phyloP scores from a whole-genome alignment of 2,329 filamentous ascomycete species.

The Aspergillus floridensis region DNA sequence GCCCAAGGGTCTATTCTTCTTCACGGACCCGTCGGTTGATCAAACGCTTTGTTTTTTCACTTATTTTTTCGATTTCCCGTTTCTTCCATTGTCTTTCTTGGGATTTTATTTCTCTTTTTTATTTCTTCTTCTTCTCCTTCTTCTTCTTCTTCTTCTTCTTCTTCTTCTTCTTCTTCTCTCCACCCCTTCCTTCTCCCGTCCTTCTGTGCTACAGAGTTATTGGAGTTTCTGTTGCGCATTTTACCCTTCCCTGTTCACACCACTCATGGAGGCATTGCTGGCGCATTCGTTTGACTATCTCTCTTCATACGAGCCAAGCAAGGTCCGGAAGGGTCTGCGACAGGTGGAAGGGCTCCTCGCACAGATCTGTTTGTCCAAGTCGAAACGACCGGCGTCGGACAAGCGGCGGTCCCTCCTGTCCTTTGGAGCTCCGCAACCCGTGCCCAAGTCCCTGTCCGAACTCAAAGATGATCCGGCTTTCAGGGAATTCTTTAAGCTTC shows the following conservation, averaged over 20 bases:
- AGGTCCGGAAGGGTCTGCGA: conserved; percentile 88
- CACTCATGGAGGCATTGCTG: conserved; percentile 80
- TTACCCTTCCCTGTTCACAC: conserved; percentile 11
- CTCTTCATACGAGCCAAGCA: conserved; percentile 82
- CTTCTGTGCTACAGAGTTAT: neutral
- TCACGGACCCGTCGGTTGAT: neutral
- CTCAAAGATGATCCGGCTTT: conserved; percentile 83
- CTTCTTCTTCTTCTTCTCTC: conserved; percentile 1
- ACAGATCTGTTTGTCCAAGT: conserved; percentile 79
- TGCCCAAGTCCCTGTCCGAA: conserved; percentile 64
- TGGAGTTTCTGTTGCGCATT: neutral
- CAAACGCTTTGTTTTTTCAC: neutral
- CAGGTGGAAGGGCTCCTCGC: conserved; percentile 93
- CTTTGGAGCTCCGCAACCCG: conserved; percentile 41
- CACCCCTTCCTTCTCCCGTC: conserved; percentile 3
- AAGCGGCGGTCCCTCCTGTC: conserved; percentile 44
- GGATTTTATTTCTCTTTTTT: neutral
- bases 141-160: neutral
- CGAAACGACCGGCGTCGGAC: conserved; percentile 39
- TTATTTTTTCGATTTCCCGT: conserved; percentile 2
- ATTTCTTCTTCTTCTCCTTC: neutral
- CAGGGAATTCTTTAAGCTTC: conserved; percentile 91
- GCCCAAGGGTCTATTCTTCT: conserved; percentile 1
- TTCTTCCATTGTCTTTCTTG: neutral
- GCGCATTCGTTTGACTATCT: conserved; percentile 95